phyloP scores from a whole-genome alignment of 768 basidiomycete species.

The Asterophora lycoperdoides region DNA sequence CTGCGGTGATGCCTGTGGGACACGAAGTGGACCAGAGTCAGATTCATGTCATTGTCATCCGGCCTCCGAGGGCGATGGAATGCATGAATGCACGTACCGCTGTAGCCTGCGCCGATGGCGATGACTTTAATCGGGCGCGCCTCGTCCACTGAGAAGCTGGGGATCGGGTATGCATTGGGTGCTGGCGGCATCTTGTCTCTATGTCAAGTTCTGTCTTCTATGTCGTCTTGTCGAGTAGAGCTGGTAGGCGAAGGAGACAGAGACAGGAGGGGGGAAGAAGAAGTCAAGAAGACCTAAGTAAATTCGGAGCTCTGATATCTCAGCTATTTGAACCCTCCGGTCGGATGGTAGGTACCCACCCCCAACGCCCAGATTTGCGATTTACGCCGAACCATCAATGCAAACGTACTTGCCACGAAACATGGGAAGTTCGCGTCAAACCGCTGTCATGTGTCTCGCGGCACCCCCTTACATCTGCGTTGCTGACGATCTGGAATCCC shows the following conservation, averaged over 20 bases:
- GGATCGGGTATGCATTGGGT: constrained; percentile 24
- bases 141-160: constrained; percentile 49
- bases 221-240: no score
- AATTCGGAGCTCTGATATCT: not conserved
- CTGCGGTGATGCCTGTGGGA: constrained; percentile 44
- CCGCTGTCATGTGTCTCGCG: not conserved
- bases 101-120: constrained; percentile 55
- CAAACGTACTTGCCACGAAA: no score
- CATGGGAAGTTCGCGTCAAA: not conserved
- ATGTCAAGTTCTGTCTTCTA: no score
- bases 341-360: not conserved
- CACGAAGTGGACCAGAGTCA: not conserved
- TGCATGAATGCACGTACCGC: constrained; percentile 31
- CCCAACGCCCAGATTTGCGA: no score
- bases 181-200: not conserved
- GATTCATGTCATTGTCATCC: not conserved
- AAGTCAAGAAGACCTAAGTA: not conserved
- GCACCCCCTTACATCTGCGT: not conserved
- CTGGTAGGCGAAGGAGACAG: no score
- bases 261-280: not conserved
- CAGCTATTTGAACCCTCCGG: not conserved
- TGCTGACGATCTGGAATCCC: no score
- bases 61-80: not conserved
- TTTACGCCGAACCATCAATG: not conserved
- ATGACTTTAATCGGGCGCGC: constrained; percentile 50